Conservation (phyloP, 345 rosid genomes). For the Adansonia digitata region DNA sequence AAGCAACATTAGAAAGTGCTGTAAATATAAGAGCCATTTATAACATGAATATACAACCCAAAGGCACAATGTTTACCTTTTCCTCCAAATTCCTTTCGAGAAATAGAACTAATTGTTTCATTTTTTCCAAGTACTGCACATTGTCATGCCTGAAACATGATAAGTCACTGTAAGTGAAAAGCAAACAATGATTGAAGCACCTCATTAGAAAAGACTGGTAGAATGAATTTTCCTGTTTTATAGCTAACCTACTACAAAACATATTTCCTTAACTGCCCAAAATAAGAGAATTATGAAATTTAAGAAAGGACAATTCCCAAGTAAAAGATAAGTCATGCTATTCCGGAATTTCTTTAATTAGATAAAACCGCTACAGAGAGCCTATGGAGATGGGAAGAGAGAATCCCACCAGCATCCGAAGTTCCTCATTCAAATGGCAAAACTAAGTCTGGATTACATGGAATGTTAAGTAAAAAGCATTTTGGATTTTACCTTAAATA, state of each 20-base stretch:
- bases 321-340: constrained; percentile 3
- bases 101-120: constrained; percentile 86
- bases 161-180: constrained; percentile 21
- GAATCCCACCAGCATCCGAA: neutral
- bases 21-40: neutral
- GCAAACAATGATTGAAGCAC: constrained; percentile 15
- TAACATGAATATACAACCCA: neutral
- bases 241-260: constrained; percentile 10
- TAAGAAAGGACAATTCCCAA: neutral
- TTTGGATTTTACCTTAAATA: constrained; percentile 55
- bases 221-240: constrained; percentile 10
- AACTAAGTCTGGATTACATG: neutral
- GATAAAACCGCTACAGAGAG: neutral
- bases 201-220: neutral
- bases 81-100: constrained; percentile 73
- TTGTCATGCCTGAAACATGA: constrained; percentile 82
- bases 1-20: neutral
- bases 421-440: neutral
- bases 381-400: neutral
- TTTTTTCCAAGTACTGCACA: constrained; percentile 73
- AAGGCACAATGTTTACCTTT: constrained; percentile 48
- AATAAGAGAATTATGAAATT: constrained; percentile 1
- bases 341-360: neutral
- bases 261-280: neutral
- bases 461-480: neutral